phyloP scores from a whole-genome alignment of 495 filamentous ascomycete genomes.

The Podospora pseudoanserina region DNA sequence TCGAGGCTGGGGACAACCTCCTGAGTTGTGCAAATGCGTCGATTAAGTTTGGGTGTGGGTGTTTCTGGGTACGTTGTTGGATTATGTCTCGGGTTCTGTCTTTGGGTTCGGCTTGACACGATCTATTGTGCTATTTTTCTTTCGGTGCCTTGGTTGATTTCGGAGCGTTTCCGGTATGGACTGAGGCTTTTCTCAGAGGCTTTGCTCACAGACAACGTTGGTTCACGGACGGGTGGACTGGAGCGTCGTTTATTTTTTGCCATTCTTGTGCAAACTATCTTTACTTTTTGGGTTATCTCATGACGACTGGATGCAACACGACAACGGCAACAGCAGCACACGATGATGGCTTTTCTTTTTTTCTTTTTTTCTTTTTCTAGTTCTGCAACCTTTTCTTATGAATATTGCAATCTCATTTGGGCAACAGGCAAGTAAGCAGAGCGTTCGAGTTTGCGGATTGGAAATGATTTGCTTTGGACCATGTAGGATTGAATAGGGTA shows the following conservation, averaged over 20 bases:
- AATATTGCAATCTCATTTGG: neutral
- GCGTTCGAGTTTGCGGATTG: too few species aligned
- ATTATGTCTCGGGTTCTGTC: neutral
- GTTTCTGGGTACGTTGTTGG: neutral
- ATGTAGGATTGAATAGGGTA: neutral
- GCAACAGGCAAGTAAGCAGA: too few species aligned
- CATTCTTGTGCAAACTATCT: neutral
- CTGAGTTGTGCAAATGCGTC: neutral
- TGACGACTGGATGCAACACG: neutral
- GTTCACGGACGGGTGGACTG: neutral
- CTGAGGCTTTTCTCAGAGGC: neutral
- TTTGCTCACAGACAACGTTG: neutral
- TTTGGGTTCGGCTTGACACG: neutral
- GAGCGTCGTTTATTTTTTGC: neutral
- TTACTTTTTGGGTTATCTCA: constrained; percentile 3
- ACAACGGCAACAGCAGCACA: neutral
- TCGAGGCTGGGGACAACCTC: too few species aligned
- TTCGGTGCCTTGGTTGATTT: neutral
- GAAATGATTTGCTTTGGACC: neutral
- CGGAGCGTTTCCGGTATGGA: too few species aligned
- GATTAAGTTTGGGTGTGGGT: neutral
- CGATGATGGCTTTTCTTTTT: neutral
- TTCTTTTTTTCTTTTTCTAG: neutral
- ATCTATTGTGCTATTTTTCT: neutral
- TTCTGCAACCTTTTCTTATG: neutral